A percentile compares a stretch with the other conserved stretches of the same genome.
These are phyloP conservation scores for Colletotrichum coccodes DNA, from an alignment of 2,329 filamentous ascomycete genomes.

Conservation along the genomic window DNA sequence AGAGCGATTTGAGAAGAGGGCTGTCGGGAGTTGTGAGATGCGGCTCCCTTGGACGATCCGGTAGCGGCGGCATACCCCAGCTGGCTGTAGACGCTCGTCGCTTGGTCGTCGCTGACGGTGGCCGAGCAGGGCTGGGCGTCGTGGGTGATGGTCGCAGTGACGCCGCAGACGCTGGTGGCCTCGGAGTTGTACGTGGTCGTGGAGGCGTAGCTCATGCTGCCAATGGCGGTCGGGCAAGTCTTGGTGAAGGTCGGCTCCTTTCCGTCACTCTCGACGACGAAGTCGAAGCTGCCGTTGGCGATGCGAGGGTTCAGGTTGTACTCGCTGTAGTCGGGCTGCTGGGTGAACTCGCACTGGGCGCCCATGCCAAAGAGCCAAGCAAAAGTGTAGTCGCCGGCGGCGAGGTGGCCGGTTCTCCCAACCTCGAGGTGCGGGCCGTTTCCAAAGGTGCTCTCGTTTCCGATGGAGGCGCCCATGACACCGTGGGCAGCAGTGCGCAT, in stretches of 20 bases:
- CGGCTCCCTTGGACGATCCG: conserved; percentile 20
- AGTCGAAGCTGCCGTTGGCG: conserved; percentile 32
- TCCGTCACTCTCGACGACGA: conserved; percentile 22
- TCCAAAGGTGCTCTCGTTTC: conserved; percentile 26
- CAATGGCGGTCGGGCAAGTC: conserved; percentile 27
- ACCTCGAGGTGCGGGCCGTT: conserved; percentile 26
- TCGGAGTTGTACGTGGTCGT: conserved; percentile 30
- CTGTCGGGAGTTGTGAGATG: not conserved
- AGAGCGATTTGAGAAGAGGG: conserved; percentile 8
- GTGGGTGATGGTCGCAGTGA: conserved; percentile 30
- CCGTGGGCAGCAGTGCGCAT: conserved; percentile 30
- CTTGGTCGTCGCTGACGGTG: conserved; percentile 28
- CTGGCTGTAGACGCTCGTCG: conserved; percentile 25
- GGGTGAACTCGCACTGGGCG: conserved; percentile 29
- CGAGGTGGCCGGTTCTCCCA: conserved; percentile 25
- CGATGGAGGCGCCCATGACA: conserved; percentile 17
- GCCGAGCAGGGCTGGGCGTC: conserved; percentile 28
- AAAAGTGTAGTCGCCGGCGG: conserved; percentile 31
- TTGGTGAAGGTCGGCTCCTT: conserved; percentile 30
- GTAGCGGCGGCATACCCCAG: conserved; percentile 27
- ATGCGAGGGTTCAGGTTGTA: conserved; percentile 30
- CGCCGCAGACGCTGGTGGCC: conserved; percentile 29
- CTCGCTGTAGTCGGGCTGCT: conserved; percentile 29
- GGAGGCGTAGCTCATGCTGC: conserved; percentile 27
- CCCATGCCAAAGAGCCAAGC: conserved; percentile 29